Base-by-base conservation (phyloP, 345 rosid species). In the Eucalyptus polybractea region DNA sequence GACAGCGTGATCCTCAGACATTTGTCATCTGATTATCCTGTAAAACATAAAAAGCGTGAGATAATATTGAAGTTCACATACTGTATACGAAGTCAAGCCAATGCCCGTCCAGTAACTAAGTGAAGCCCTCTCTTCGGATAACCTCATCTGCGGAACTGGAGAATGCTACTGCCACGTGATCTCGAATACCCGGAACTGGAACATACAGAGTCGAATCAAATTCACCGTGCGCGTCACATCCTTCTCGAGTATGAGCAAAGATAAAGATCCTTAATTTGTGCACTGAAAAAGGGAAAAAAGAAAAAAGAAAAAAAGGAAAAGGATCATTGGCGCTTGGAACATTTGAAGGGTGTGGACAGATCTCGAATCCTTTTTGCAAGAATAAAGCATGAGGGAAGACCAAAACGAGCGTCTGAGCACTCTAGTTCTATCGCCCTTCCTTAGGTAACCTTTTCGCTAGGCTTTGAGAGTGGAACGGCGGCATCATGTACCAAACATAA, bases 231-330 rank as follows among this genome's bases (percentile, higher is more conserved):
- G 29, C 85, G 13, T 37, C 13, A 44, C 47, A 10, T 44, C 7
- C 85, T 40, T 76, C 44, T 72, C 24, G 4, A 33, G 42, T 19
- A 33, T 72, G 29, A 72, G 44, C 81, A 33, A 72, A 72, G 83
- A 72, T 33, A 17, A 72, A 37, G 25, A 72, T 72, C 22, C 45
- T 7, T 10, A 37, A 37, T 42, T 19, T 37, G 83, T 19, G 81
- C 44, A 17, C 44, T 17, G 81, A 33, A 65, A 65, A 31, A n/a
- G 76, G 14, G 9, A 3, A 51, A 50, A 50, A 5, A 1, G 14
- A 6, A 50, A 1, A 17, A 1, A 17, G 1, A 51, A 6, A 13
- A 6, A n/a, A 29, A n/a, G 76, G 40, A 4, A n/a, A n/a, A 65
- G 37, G 40, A 65, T 65, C 76, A 65, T 65, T n/a, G 5, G 81